These are phyloP conservation scores for Pseudocercospora macadamiae DNA, from an alignment of 2,329 filamentous ascomycete genomes.

Conservation along the genomic window DNA sequence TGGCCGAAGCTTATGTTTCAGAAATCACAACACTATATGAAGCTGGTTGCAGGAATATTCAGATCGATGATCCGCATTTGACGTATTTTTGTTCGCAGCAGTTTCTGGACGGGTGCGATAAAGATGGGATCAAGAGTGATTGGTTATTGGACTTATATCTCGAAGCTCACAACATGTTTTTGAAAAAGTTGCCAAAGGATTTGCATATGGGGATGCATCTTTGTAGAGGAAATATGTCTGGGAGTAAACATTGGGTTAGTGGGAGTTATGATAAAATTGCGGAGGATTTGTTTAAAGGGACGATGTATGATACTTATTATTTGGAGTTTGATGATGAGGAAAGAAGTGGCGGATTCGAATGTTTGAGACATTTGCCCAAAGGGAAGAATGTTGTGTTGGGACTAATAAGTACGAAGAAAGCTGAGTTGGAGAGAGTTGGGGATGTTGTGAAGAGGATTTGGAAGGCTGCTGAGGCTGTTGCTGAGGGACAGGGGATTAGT, in stretches of 20 bases:
- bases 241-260: constrained; percentile 26
- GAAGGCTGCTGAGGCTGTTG: constrained; percentile 34
- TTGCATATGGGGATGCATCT: constrained; percentile 33
- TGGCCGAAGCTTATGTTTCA: constrained; percentile 26
- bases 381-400: constrained; percentile 40
- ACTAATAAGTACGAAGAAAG: constrained; percentile 37
- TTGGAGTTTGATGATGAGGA: constrained; percentile 37
- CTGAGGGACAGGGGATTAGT: constrained; percentile 32
- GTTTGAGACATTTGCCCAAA: constrained; percentile 33
- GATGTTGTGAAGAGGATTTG: constrained; percentile 30
- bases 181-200: constrained; percentile 22
- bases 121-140: constrained; percentile 28
- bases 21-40: constrained; percentile 32
- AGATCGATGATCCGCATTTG: constrained; percentile 33
- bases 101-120: constrained; percentile 26
- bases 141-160: constrained; percentile 31
- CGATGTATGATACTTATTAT: constrained; percentile 36
- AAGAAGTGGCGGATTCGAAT: constrained; percentile 37
- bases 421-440: constrained; percentile 31
- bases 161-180: constrained; percentile 27
- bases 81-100: constrained; percentile 34
- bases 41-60: constrained; percentile 28
- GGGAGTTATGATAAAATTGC: constrained; percentile 36
- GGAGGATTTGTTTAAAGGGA: constrained; percentile 32
- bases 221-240: constrained; percentile 33